These are phyloP conservation scores for Barbatosphaeria neglecta DNA, from an alignment of 495 filamentous ascomycete genomes.

Conservation along the genomic window DNA sequence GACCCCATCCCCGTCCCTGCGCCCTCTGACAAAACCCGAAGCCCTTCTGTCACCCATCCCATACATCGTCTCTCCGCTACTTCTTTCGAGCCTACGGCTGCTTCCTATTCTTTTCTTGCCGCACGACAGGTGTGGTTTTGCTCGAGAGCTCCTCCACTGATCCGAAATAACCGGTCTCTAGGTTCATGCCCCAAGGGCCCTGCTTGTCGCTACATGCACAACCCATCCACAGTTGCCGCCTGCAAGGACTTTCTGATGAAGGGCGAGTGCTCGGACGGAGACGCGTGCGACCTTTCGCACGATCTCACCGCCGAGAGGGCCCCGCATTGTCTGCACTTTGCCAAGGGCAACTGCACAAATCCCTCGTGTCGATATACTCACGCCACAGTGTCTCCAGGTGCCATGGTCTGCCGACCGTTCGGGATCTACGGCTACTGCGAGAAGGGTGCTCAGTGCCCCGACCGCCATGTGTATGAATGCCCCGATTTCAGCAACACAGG, in stretches of 20 bases:
- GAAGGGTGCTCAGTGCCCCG: slow-evolving; percentile 63
- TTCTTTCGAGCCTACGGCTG: neutral
- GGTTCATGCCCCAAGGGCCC: slow-evolving; percentile 75
- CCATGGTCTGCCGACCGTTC: slow-evolving; percentile 76
- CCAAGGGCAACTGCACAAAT: slow-evolving; percentile 85
- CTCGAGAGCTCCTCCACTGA: slow-evolving; percentile 12
- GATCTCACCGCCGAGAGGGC: slow-evolving; percentile 74
- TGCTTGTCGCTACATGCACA: slow-evolving; percentile 71
- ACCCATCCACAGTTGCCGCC: slow-evolving; percentile 77
- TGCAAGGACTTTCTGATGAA: slow-evolving; percentile 79
- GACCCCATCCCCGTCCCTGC: slow-evolving; percentile 9
- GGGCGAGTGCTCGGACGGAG: slow-evolving; percentile 67
- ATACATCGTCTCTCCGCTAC: neutral
- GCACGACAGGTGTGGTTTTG: no score
- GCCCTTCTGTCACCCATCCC: slow-evolving; percentile 5
- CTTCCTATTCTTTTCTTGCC: neutral
- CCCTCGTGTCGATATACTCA: slow-evolving; percentile 82
- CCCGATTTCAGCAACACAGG: slow-evolving; percentile 91
- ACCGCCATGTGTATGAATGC: slow-evolving; percentile 82
- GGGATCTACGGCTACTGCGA: slow-evolving; percentile 84
- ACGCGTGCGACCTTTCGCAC: slow-evolving; percentile 87
- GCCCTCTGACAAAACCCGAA: slow-evolving; percentile 17
- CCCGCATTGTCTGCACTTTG: slow-evolving; percentile 81
- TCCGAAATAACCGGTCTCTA: slow-evolving; percentile 32
- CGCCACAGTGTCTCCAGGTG: slow-evolving; percentile 66